phyloP scores from a whole-genome alignment of 345 rosid species.

The Clausena lansium region DNA sequence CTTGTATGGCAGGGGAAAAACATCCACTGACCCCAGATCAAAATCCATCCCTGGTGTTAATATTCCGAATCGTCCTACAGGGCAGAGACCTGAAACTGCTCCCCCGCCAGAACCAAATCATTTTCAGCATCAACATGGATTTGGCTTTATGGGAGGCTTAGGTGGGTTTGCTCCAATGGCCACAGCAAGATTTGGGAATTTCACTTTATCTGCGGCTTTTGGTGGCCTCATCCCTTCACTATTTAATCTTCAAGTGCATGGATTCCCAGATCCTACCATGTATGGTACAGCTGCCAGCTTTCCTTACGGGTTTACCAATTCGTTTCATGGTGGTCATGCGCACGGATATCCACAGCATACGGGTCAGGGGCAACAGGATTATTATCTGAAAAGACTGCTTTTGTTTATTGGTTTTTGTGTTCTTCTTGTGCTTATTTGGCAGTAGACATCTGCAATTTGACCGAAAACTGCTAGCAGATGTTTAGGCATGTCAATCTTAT shows the following conservation, averaged over 20 bases:
- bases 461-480: slow-evolving; percentile 18
- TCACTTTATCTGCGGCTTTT: slow-evolving; percentile 75
- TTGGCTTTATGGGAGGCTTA: slow-evolving; percentile 78
- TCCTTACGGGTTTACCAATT: slow-evolving; percentile 66
- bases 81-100: slow-evolving; percentile 98
- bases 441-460: slow-evolving; percentile 29
- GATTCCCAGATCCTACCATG: slow-evolving; percentile 77
- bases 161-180: slow-evolving; percentile 88
- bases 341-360: slow-evolving; percentile 58
- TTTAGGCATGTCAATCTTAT: slow-evolving; percentile 13
- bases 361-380: slow-evolving; percentile 77
- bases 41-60: slow-evolving; percentile 75
- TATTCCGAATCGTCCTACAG: slow-evolving; percentile 90
- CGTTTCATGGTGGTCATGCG: slow-evolving; percentile 71
- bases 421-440: slow-evolving; percentile 56
- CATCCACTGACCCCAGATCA: slow-evolving; percentile 80
- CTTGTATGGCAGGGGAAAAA: slow-evolving; percentile 90
- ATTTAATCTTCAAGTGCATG: slow-evolving; percentile 81
- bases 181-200: slow-evolving; percentile 73
- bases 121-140: slow-evolving; percentile 59
- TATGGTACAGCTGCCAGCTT: slow-evolving; percentile 72
- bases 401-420: slow-evolving; percentile 50
- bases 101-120: slow-evolving; percentile 77
- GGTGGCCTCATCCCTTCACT: slow-evolving; percentile 88
- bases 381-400: slow-evolving; percentile 63